A percentile compares a stretch with the other conserved stretches of the same genome.
These are phyloP conservation scores for Darksidea phi DNA, from an alignment of 495 filamentous ascomycete genomes.

Conservation along the genomic window DNA sequence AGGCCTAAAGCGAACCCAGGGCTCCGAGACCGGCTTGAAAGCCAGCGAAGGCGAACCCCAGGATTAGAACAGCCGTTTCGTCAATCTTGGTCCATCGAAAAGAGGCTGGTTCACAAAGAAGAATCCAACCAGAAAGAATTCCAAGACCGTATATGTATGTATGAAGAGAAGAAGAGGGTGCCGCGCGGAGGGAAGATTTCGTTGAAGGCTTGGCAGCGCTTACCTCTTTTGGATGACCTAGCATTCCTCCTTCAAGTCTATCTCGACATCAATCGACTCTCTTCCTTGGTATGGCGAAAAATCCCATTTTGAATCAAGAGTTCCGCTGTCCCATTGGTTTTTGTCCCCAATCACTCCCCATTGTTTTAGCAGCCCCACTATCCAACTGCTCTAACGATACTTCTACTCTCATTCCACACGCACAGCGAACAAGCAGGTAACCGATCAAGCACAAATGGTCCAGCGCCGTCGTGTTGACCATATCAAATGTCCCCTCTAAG, in stretches of 20 bases:
- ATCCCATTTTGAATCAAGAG: no score
- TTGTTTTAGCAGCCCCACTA: no score
- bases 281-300: no score
- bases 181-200: no score
- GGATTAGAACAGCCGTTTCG: constrained; percentile 34
- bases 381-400: no score
- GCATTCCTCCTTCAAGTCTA: not conserved
- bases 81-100: constrained; percentile 28
- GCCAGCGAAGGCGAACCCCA: constrained; percentile 28
- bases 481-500: no score
- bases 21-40: constrained; percentile 25
- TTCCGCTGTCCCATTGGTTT: no score
- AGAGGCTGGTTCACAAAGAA: not conserved
- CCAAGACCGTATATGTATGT: constrained; percentile 28
- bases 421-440: no score
- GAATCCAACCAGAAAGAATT: not conserved
- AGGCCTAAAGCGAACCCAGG: constrained; percentile 36
- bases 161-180: constrained; percentile 4
- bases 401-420: no score
- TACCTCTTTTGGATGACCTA: not conserved
- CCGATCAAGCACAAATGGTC: no score
- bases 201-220: constrained; percentile 16
- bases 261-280: not conserved
- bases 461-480: no score
- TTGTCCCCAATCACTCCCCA: no score